Evolutionary conservation across 257 asterid species (phyloP).

Genomic region (Coffea canephora): DNA sequence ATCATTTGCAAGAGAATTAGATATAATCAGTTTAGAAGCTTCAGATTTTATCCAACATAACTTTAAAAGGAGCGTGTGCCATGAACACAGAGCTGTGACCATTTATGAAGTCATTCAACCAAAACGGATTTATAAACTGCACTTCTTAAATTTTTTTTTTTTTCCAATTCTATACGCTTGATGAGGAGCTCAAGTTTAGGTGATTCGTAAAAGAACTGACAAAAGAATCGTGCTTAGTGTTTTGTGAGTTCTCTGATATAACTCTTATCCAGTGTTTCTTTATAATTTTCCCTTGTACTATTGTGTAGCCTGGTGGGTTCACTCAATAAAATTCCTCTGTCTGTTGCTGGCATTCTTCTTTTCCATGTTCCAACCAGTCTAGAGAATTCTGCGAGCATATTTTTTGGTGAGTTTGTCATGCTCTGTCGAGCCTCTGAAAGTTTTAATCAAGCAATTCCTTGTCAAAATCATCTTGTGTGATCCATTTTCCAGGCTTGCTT

Average conservation of each 20-base stretch:
- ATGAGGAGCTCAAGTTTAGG: neutral
- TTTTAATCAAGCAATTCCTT: neutral
- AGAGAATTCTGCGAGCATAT: constrained; percentile 80
- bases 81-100: neutral
- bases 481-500: constrained; percentile 51
- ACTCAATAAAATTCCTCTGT: constrained; percentile 87
- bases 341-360: constrained; percentile 83
- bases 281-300: constrained; percentile 7
- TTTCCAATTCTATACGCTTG: neutral
- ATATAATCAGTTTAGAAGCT: neutral
- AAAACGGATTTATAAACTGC: neutral
- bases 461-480: neutral
- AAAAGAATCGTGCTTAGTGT: neutral
- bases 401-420: constrained; percentile 55
- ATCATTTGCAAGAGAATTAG: neutral
- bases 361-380: constrained; percentile 79
- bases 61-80: neutral
- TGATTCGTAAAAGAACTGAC: neutral
- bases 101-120: neutral
- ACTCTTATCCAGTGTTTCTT: neutral
- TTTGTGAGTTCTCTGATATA: neutral
- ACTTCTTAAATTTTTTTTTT: neutral
- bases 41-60: neutral
- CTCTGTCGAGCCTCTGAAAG: neutral
- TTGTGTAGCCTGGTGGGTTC: constrained; percentile 85